phyloP scores from a whole-genome alignment of 2,329 filamentous ascomycete species.

The Clathrospora elynae region DNA sequence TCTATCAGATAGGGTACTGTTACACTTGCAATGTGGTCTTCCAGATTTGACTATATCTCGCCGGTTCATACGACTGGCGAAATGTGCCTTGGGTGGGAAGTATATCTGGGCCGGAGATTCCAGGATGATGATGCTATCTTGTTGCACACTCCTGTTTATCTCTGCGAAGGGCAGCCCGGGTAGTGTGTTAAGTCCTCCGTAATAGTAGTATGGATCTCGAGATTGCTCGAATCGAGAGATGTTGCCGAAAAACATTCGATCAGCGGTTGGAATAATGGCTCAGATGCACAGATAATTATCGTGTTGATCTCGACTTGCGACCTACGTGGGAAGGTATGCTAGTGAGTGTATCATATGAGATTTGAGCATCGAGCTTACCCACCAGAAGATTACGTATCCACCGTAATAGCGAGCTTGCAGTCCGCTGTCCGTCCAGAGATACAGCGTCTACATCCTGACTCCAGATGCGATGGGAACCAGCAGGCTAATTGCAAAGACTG shows the following conservation, averaged over 20 bases:
- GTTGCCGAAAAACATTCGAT: constrained; percentile 22
- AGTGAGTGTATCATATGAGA: neutral
- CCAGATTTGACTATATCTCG: no score
- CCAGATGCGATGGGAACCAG: constrained; percentile 29
- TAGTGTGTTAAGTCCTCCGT: constrained; percentile 4
- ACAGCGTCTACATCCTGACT: constrained; percentile 26
- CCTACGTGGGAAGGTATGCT: neutral
- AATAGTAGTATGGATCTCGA: constrained; percentile 17
- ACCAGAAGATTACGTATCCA: constrained; percentile 33
- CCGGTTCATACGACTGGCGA: no score
- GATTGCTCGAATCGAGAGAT: constrained; percentile 12
- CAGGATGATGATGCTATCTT: constrained; percentile 7
- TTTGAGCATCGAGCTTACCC: neutral
- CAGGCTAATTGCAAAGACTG: constrained; percentile 30
- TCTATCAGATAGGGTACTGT: no score
- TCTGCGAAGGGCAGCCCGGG: constrained; percentile 2
- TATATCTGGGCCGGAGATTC: constrained; percentile 2
- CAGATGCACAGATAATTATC: constrained; percentile 32
- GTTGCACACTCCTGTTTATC: neutral
- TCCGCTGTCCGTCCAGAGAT: constrained; percentile 22
- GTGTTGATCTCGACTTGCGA: constrained; percentile 35
- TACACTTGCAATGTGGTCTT: no score
- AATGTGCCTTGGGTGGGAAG: neutral
- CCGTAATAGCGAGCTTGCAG: constrained; percentile 24
- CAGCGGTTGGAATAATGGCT: constrained; percentile 31